A percentile compares a stretch with the other conserved stretches of the same genome.
phyloP scores from a whole-genome alignment of 805 yeast species.

The Sugiyamaella floridensis region DNA sequence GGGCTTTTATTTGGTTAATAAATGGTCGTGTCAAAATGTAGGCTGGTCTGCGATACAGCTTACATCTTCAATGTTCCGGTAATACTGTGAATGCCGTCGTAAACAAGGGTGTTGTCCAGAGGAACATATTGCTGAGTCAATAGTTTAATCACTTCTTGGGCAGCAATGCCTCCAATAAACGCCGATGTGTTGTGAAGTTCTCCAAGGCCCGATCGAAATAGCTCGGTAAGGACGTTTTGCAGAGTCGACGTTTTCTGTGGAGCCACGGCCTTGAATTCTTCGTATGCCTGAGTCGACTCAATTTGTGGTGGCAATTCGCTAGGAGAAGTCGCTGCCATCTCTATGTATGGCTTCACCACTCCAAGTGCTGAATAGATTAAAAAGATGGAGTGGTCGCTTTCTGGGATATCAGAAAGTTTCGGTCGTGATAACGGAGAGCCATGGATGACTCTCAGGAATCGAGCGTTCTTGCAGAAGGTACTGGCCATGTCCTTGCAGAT shows the following conservation, averaged over 20 bases:
- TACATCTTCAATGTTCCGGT: constrained; percentile 19
- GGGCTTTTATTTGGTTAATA: too few species aligned
- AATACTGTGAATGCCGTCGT: constrained; percentile 60
- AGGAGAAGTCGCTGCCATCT: neutral
- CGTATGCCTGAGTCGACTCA: neutral
- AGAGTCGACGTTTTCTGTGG: neutral
- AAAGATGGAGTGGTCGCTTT: neutral
- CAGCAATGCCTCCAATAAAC: constrained; percentile 74
- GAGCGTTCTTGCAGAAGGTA: constrained; percentile 57
- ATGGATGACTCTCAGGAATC: constrained; percentile 42
- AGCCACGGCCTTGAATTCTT: neutral
- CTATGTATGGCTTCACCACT: neutral
- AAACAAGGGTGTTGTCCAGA: constrained; percentile 58
- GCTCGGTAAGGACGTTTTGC: constrained; percentile 14
- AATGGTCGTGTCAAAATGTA: too few species aligned
- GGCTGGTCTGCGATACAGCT: neutral
- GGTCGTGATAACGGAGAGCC: constrained; percentile 32
- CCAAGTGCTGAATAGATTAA: neutral
- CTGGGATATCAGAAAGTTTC: neutral
- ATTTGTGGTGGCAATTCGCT: neutral
- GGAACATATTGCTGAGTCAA: constrained; percentile 79
- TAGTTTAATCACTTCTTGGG: constrained; percentile 75
- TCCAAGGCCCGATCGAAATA: constrained; percentile 31
- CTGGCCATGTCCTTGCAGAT: constrained; percentile 32
- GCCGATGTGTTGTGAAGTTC: constrained; percentile 57